A percentile compares a stretch with the other conserved stretches of the same genome.
Evolutionary conservation across 1,284 basidiomycete species (phyloP).

Genomic region (Wolfiporia cocos): DNA sequence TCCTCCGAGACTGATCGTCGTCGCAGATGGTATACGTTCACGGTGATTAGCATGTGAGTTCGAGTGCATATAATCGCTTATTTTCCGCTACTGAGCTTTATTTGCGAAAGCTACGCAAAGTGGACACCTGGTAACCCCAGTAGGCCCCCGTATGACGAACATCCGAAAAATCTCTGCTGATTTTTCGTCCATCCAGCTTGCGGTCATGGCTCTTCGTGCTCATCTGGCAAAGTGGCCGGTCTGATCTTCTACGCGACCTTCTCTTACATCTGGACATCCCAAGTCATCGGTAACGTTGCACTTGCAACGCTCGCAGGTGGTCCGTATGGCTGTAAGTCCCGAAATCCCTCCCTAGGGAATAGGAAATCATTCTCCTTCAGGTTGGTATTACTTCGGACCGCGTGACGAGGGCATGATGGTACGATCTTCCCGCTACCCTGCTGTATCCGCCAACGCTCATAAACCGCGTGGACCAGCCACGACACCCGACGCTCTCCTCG

Average conservation of each 20-base stretch:
- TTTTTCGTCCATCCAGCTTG: slow-evolving; percentile 26
- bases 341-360: neutral
- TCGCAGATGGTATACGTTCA: slow-evolving; percentile 66
- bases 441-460: slow-evolving; percentile 40
- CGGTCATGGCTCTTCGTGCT: slow-evolving; percentile 38
- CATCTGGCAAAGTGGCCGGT: slow-evolving; percentile 53
- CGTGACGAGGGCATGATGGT: slow-evolving; percentile 58
- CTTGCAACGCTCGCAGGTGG: slow-evolving; percentile 77
- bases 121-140: slow-evolving; percentile 74
- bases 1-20: neutral
- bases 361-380: slow-evolving; percentile 15
- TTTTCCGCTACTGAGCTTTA: neutral
- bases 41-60: slow-evolving; percentile 59
- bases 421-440: slow-evolving; percentile 7
- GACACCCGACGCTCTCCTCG: slow-evolving; percentile 63
- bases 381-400: slow-evolving; percentile 75
- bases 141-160: slow-evolving; percentile 23
- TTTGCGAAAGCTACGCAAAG: slow-evolving; percentile 51
- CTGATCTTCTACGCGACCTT: slow-evolving; percentile 77
- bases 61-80: neutral
- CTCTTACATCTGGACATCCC: slow-evolving; percentile 80
- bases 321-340: slow-evolving; percentile 43
- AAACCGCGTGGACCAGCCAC: slow-evolving; percentile 40
- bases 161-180: neutral
- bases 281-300: slow-evolving; percentile 76